Conservation (phyloP, 495 filamentous ascomycete genomes). For the Hyaloscypha bicolor region DNA sequence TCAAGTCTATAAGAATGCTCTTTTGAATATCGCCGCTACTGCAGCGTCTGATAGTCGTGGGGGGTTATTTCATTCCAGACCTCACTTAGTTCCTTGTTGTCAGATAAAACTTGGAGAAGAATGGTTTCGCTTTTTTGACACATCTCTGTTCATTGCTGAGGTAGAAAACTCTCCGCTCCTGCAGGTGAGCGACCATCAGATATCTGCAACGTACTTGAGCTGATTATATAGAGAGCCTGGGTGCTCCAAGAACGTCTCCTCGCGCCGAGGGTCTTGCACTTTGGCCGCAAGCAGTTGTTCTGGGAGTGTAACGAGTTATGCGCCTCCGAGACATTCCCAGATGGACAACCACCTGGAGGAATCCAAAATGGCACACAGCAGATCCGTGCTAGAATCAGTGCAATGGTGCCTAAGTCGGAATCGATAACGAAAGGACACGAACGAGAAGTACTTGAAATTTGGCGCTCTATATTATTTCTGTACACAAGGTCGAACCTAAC, state of each 20-base stretch:
- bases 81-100: not conserved
- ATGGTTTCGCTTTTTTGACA: not conserved
- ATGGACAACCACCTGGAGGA: not conserved
- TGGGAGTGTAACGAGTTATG: not conserved
- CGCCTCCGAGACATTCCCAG: not conserved
- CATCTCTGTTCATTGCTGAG: not conserved
- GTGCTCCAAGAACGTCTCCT: conserved; percentile 1
- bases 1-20: conserved; percentile 25
- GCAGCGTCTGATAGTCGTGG: not conserved
- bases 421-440: not conserved
- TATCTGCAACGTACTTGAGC: not conserved
- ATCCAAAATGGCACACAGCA: not conserved
- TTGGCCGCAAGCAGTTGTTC: not conserved
- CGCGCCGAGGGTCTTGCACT: not conserved
- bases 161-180: not conserved
- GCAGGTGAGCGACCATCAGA: not conserved
- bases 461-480: not conserved
- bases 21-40: conserved; percentile 20
- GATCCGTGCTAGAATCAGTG: not conserved
- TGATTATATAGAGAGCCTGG: not conserved
- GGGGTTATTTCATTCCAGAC: not conserved
- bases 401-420: not conserved
- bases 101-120: not conserved
- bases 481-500: not conserved
- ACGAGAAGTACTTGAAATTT: not conserved